Evolutionary conservation across 2,329 filamentous ascomycete genomes (phyloP).

Genomic region (Xylariaceae sp.): DNA sequence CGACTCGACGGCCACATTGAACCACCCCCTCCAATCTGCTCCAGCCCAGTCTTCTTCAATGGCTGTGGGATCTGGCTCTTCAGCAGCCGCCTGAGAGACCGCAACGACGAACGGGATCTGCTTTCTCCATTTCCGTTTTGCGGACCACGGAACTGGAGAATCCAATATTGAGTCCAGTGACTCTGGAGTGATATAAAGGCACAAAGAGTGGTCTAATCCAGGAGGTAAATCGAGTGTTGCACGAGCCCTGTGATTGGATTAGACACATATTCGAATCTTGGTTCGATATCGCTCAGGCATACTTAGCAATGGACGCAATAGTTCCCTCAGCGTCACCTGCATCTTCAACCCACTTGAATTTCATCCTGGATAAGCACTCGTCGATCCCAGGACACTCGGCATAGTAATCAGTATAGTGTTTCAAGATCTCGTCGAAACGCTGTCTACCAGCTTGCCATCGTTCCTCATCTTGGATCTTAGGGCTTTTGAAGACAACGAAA

Average conservation of each 20-base stretch:
- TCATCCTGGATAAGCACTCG: constrained; percentile 13
- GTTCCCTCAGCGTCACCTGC: constrained; percentile 8
- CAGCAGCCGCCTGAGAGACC: constrained; percentile 10
- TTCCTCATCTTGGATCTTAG: constrained; percentile 8
- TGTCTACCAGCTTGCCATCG: constrained; percentile 15
- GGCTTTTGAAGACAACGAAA: constrained; percentile 18
- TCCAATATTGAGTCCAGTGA: constrained; percentile 14
- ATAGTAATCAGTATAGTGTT: constrained; percentile 7
- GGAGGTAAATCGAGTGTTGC: constrained; percentile 5
- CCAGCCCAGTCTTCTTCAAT: constrained; percentile 10
- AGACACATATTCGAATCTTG: background rate
- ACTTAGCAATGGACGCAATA: constrained; percentile 12
- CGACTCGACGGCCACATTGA: constrained; percentile 18
- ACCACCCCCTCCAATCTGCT: constrained; percentile 16
- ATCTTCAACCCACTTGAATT: constrained; percentile 16
- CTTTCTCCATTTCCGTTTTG: constrained; percentile 9
- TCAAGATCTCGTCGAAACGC: constrained; percentile 13
- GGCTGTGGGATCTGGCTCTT: background rate
- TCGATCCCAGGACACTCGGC: constrained; percentile 8
- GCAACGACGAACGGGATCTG: constrained; percentile 19
- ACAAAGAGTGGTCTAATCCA: constrained; percentile 12
- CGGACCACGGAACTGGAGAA: constrained; percentile 11
- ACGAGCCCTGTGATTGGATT: constrained; percentile 4
- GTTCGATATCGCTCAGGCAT: background rate
- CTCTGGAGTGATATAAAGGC: constrained; percentile 14